These are phyloP conservation scores for Hydnomerulius pinastri DNA, from an alignment of 768 basidiomycete genomes.

Conservation along the genomic window DNA sequence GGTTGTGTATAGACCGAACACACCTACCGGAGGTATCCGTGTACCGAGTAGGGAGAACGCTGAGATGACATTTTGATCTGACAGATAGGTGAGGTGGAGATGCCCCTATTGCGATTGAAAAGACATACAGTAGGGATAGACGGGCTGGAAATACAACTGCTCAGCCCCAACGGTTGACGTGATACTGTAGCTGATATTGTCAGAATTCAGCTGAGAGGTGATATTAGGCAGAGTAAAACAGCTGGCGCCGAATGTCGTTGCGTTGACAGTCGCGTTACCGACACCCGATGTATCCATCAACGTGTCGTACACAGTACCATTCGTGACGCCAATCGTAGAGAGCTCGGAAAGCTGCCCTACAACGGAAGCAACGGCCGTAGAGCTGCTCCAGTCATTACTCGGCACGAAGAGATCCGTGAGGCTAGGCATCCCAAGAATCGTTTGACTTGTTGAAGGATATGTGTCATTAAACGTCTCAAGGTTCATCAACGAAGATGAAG, in stretches of 20 bases:
- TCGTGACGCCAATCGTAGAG: neutral
- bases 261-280: constrained; percentile 3
- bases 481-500: constrained; percentile 6
- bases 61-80: constrained; percentile 1
- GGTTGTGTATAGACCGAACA: neutral
- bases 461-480: constrained; percentile 3
- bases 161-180: constrained; percentile 1
- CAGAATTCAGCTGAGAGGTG: neutral
- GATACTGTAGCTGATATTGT: neutral
- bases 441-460: neutral
- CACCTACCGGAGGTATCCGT: neutral
- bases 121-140: constrained; percentile 13
- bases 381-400: neutral
- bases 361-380: neutral
- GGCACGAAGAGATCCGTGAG: neutral
- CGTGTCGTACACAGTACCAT: constrained; percentile 7
- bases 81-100: constrained; percentile 7
- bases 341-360: neutral
- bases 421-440: neutral
- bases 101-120: constrained; percentile 3
- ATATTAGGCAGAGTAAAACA: constrained; percentile 5
- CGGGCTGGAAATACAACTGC: constrained; percentile 1
- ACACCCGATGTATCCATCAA: neutral
- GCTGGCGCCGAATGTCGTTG: neutral
- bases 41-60: neutral